Evolutionary conservation across 1,284 basidiomycete species (phyloP).

Genomic region (Melampsora larici-populina): DNA sequence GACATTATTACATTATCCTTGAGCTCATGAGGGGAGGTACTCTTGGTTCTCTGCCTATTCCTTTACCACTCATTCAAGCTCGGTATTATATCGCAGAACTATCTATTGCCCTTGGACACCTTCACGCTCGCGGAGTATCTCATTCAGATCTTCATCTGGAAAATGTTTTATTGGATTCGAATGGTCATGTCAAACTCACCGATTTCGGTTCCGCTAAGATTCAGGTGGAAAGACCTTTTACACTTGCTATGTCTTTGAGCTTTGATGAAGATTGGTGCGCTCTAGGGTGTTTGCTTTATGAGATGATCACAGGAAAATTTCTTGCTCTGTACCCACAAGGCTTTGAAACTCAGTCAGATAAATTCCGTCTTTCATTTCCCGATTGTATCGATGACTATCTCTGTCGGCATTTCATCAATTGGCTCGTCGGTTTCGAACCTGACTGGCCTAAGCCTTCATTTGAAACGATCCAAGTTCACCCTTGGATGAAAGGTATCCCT

Average conservation of each 20-base stretch:
- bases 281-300: neutral
- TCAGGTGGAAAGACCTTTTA: constrained; percentile 45
- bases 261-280: constrained; percentile 4
- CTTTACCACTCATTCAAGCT: constrained; percentile 37
- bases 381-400: neutral
- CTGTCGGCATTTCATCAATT: neutral
- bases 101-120: constrained; percentile 49
- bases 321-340: neutral
- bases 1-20: neutral
- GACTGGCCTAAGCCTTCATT: neutral
- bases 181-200: constrained; percentile 51
- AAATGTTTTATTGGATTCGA: constrained; percentile 51
- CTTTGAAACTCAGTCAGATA: neutral
- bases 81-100: constrained; percentile 52
- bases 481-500: neutral
- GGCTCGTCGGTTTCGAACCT: neutral
- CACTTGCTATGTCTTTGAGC: constrained; percentile 48
- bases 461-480: neutral
- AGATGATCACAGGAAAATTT: neutral
- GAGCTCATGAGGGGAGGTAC: neutral
- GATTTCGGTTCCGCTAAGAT: constrained; percentile 49
- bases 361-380: neutral
- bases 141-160: constrained; percentile 50
- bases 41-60: neutral
- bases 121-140: constrained; percentile 49